These are phyloP conservation scores for Aspergillus saccharolyticus DNA, from an alignment of 495 filamentous ascomycete species.

Conservation along the genomic window DNA sequence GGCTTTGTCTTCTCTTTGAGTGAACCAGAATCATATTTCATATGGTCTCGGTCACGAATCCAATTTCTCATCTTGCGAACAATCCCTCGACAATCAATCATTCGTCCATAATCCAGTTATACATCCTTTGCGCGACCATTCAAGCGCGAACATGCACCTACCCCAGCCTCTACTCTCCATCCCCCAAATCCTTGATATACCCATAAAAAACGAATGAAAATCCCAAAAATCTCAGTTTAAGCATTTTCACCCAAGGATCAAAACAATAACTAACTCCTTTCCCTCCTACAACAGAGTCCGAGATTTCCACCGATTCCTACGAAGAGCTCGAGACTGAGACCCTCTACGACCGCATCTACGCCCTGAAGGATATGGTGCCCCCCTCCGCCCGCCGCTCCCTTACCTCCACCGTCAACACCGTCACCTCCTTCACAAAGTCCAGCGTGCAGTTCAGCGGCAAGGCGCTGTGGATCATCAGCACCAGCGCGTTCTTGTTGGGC, in stretches of 20 bases:
- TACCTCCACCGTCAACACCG: slow-evolving; percentile 50
- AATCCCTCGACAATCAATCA: neutral
- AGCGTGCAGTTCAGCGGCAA: slow-evolving; percentile 69
- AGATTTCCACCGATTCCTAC: slow-evolving; percentile 50
- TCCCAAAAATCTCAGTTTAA: too few relatives aligned
- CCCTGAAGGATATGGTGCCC: slow-evolving; percentile 88
- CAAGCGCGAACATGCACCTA: neutral
- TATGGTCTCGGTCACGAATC: too few relatives aligned
- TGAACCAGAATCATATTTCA: too few relatives aligned
- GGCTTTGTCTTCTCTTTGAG: neutral
- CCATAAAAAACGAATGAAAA: neutral
- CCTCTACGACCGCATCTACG: slow-evolving; percentile 72
- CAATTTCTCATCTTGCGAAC: neutral
- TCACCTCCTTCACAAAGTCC: slow-evolving; percentile 54
- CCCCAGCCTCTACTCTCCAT: neutral
- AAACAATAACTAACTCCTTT: neutral
- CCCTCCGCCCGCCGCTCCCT: slow-evolving; percentile 72
- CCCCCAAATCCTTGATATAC: neutral
- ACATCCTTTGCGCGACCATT: slow-evolving; percentile 8
- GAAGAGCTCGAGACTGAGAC: slow-evolving; percentile 49
- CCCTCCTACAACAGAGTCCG: slow-evolving; percentile 35
- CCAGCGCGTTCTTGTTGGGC: slow-evolving; percentile 79
- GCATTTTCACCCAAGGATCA: neutral
- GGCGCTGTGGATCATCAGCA: slow-evolving; percentile 80
- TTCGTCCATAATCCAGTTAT: slow-evolving; percentile 6